These are phyloP conservation scores for Colletotrichum spaethianum DNA, from an alignment of 2,329 filamentous ascomycete genomes.

Conservation along the genomic window DNA sequence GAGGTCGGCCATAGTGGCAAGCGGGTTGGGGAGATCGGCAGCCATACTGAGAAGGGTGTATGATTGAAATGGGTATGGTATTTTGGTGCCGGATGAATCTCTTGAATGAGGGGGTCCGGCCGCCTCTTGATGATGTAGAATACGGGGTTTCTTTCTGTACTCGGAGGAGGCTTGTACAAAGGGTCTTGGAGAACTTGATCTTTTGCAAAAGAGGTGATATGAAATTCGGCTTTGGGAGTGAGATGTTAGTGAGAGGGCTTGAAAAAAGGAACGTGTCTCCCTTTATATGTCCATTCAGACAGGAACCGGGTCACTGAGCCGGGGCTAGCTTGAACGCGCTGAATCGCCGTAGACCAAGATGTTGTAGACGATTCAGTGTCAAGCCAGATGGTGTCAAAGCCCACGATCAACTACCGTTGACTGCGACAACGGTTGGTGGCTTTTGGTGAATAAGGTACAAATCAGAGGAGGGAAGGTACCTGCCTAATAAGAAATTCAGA, in stretches of 20 bases:
- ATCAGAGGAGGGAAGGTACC: background rate
- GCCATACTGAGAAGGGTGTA: background rate
- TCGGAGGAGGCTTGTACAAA: background rate
- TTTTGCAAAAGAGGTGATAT: background rate
- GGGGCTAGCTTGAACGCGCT: background rate
- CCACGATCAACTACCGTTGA: background rate
- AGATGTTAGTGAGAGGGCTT: background rate
- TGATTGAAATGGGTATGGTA: background rate
- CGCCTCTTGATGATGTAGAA: background rate
- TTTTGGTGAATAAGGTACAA: background rate
- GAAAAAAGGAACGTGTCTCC: background rate
- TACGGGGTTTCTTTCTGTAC: background rate
- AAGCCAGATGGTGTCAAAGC: background rate
- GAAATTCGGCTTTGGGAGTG: background rate
- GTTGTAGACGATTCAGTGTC: background rate
- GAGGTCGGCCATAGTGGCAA: background rate
- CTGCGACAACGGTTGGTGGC: background rate
- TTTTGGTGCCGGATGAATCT: constrained; percentile 44
- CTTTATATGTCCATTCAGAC: background rate
- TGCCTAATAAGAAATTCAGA: background rate
- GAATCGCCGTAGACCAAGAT: background rate
- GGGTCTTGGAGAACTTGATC: background rate
- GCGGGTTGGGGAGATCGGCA: background rate
- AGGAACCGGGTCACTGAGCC: background rate
- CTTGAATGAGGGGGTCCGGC: background rate